Evolutionary conservation across 768 basidiomycete species (phyloP).

Genomic region (Suillus placidus): DNA sequence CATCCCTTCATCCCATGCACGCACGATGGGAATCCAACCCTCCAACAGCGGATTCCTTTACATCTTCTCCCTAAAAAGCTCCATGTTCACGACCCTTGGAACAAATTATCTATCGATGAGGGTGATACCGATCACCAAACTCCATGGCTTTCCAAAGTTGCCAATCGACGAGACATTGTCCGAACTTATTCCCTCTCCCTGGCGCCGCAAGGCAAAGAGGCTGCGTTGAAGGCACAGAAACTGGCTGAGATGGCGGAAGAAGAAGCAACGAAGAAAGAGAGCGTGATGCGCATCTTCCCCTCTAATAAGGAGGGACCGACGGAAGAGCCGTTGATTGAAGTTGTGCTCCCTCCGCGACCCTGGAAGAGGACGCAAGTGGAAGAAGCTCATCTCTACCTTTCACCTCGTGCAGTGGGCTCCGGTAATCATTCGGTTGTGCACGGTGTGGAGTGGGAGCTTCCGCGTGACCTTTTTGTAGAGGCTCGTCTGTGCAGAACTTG

Average conservation of each 20-base stretch:
- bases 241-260: slow-evolving; percentile 13
- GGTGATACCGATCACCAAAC: slow-evolving; percentile 6
- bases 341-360: slow-evolving; percentile 32
- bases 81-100: slow-evolving; percentile 48
- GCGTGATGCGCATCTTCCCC: slow-evolving; percentile 24
- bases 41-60: slow-evolving; percentile 39
- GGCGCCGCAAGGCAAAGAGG: slow-evolving; percentile 1
- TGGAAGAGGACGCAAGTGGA: slow-evolving; percentile 23
- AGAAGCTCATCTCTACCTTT: slow-evolving; percentile 55
- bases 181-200: slow-evolving; percentile 35
- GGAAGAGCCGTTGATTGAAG: slow-evolving; percentile 32
- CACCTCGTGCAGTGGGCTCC: slow-evolving; percentile 39
- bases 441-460: slow-evolving; percentile 54
- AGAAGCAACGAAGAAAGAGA: slow-evolving; percentile 16
- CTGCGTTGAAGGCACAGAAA: slow-evolving; percentile 4
- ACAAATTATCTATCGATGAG: slow-evolving; percentile 28
- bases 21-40: slow-evolving; percentile 20
- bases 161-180: slow-evolving; percentile 26
- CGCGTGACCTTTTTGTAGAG: slow-evolving; percentile 41
- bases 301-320: slow-evolving; percentile 23
- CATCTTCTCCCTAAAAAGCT: slow-evolving; percentile 43
- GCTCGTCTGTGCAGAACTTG: slow-evolving; percentile 43
- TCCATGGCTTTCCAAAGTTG: slow-evolving; percentile 30
- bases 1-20: slow-evolving; percentile 46
- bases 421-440: slow-evolving; percentile 60